Evolutionary conservation across 345 rosid species (phyloP).

Genomic region (Camelina neglecta): DNA sequence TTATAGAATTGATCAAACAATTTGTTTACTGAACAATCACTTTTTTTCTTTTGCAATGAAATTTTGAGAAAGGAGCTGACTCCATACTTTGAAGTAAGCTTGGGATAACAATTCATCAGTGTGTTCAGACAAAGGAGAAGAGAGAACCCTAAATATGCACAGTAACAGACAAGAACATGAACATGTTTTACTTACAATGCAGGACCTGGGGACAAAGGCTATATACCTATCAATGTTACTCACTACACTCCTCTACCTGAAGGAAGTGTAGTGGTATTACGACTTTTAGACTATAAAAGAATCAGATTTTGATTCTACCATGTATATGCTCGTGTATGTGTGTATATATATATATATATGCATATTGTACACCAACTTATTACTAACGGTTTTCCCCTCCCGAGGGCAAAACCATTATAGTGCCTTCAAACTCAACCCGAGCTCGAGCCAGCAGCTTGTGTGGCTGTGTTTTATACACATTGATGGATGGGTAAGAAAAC

Average conservation of each 20-base stretch:
- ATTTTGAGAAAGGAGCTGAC: slow-evolving; percentile 22
- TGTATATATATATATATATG: slow-evolving; percentile 28
- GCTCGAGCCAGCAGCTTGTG: slow-evolving; percentile 25
- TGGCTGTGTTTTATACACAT: slow-evolving; percentile 35
- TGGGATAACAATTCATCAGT: slow-evolving; percentile 32
- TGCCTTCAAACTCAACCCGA: slow-evolving; percentile 39
- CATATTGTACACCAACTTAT: slow-evolving; percentile 37
- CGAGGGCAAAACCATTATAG: slow-evolving; percentile 18
- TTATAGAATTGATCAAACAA: slow-evolving; percentile 27
- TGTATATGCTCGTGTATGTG: slow-evolving; percentile 44
- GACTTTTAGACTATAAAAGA: slow-evolving; percentile 35
- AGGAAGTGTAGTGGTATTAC: slow-evolving; percentile 38
- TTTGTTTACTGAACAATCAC: slow-evolving; percentile 32
- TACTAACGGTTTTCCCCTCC: slow-evolving; percentile 25
- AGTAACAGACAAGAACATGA: slow-evolving; percentile 27
- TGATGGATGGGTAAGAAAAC: slow-evolving; percentile 36
- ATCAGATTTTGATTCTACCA: slow-evolving; percentile 46
- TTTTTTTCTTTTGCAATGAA: slow-evolving; percentile 13
- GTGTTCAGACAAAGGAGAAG: slow-evolving; percentile 29
- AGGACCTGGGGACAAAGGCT: slow-evolving; percentile 36
- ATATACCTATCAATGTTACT: slow-evolving; percentile 36
- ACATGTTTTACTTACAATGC: slow-evolving; percentile 44
- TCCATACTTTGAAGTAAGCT: slow-evolving; percentile 44
- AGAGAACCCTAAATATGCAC: slow-evolving; percentile 41
- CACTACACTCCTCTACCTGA: slow-evolving; percentile 40